These are phyloP conservation scores for Oryza coarctata DNA, from an alignment of 176 grass and related monocot genomes.

Conservation along the genomic window DNA sequence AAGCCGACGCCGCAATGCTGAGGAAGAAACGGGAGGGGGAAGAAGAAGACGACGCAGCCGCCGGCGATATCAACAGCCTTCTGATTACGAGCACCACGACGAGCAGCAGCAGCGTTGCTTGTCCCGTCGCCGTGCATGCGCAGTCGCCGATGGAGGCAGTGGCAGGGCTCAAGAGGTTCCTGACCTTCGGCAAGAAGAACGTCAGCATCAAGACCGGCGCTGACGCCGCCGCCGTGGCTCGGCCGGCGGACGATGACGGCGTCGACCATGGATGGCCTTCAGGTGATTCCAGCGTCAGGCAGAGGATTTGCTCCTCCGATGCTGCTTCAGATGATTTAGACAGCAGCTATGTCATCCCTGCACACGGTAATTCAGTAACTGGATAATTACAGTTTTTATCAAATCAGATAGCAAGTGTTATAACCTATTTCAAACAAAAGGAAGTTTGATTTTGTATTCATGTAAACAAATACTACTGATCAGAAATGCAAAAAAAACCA, in stretches of 20 bases:
- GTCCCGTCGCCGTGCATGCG: background rate
- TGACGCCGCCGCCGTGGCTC: background rate
- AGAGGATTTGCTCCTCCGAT: background rate
- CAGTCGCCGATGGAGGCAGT: constrained; percentile 57
- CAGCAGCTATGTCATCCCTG: constrained; percentile 11
- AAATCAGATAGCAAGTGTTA: background rate
- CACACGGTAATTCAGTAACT: constrained; percentile 41
- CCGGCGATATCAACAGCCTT: constrained; percentile 22
- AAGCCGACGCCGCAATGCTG: constrained; percentile 21
- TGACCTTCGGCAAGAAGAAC: constrained; percentile 68
- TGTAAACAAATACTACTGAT: background rate
- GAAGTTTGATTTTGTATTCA: background rate
- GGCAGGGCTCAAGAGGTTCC: constrained; percentile 55
- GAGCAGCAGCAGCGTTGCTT: background rate
- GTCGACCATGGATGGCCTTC: constrained; percentile 4
- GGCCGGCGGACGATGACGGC: constrained; percentile 3
- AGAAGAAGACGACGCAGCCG: background rate
- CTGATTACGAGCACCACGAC: background rate
- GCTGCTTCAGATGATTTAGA: background rate
- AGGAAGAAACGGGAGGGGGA: constrained; percentile 47
- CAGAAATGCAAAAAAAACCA: background rate
- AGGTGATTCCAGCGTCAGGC: constrained; percentile 25
- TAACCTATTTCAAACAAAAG: background rate
- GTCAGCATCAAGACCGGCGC: constrained; percentile 30
- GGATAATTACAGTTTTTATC: background rate